Conservation (phyloP, 495 filamentous ascomycete genomes). For the Usnea hakonensis region DNA sequence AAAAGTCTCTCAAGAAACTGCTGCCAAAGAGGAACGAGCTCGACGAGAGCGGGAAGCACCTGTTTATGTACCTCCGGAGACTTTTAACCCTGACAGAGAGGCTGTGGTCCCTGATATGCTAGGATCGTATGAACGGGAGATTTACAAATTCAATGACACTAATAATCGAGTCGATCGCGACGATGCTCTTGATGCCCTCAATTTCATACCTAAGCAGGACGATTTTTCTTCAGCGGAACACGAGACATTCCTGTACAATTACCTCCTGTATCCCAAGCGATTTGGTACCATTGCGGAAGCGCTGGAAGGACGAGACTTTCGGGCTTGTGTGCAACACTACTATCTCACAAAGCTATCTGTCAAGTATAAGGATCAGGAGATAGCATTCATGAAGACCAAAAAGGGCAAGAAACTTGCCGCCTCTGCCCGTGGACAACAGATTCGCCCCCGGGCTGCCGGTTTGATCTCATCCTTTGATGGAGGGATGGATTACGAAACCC, state of each 20-base stretch:
- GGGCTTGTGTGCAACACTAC: constrained; percentile 89
- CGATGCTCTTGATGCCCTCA: constrained; percentile 60
- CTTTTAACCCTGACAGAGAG: constrained; percentile 62
- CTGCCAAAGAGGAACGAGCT: constrained; percentile 65
- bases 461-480: constrained; percentile 65
- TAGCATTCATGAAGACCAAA: constrained; percentile 40
- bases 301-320: constrained; percentile 64
- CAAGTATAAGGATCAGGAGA: constrained; percentile 72
- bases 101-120: constrained; percentile 78
- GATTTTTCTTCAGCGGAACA: constrained; percentile 79
- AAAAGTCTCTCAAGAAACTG: constrained; percentile 61
- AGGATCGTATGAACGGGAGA: constrained; percentile 40
- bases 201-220: constrained; percentile 66
- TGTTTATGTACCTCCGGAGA: constrained; percentile 48
- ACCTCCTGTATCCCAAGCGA: constrained; percentile 77
- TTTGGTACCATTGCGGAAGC: constrained; percentile 82
- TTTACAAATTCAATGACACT: constrained; percentile 57
- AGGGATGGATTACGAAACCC: constrained; percentile 44
- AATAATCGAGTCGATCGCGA: constrained; percentile 62
- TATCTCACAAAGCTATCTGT: constrained; percentile 84
- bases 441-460: constrained; percentile 63
- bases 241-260: constrained; percentile 67
- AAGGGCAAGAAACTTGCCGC: constrained; percentile 39
- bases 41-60: constrained; percentile 59
- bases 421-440: constrained; percentile 33